These are phyloP conservation scores for Kurtzmaniella fragi DNA, from an alignment of 805 yeast genomes.

Conservation along the genomic window DNA sequence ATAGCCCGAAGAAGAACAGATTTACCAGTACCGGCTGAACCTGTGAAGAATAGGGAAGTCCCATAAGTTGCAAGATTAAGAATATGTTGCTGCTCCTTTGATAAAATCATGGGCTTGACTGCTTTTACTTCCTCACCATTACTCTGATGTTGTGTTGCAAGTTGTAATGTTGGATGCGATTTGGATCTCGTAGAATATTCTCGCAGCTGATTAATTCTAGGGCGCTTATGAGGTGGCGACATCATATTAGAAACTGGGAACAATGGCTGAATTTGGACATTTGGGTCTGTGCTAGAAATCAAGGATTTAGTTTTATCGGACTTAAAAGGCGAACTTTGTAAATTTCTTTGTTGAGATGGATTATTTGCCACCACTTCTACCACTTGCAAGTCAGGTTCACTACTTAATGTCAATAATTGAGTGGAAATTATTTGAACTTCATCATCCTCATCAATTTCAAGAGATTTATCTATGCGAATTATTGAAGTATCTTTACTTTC, in stretches of 20 bases:
- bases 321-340: too few relatives aligned
- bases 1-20: constrained; percentile 73
- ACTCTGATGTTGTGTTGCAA: constrained; percentile 21
- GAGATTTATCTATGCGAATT: too few relatives aligned
- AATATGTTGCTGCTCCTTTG: constrained; percentile 60
- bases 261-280: neutral
- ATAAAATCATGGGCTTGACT: constrained; percentile 34
- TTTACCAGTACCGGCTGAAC: constrained; percentile 98
- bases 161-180: constrained; percentile 20
- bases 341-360: too few relatives aligned
- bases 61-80: constrained; percentile 62
- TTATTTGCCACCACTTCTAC: too few relatives aligned
- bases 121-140: constrained; percentile 11
- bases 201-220: constrained; percentile 2
- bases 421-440: too few relatives aligned
- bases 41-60: constrained; percentile 80
- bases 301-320: too few relatives aligned
- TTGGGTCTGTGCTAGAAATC: neutral
- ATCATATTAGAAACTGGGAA: too few relatives aligned
- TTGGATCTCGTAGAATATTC: constrained; percentile 6
- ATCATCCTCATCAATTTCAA: too few relatives aligned
- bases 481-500: neutral
- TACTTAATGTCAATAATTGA: too few relatives aligned
- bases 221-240: too few relatives aligned
- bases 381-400: too few relatives aligned